These are phyloP conservation scores for Vitis hybrid DNA, from an alignment of 177 flowering plant genomes.

Conservation along the genomic window DNA sequence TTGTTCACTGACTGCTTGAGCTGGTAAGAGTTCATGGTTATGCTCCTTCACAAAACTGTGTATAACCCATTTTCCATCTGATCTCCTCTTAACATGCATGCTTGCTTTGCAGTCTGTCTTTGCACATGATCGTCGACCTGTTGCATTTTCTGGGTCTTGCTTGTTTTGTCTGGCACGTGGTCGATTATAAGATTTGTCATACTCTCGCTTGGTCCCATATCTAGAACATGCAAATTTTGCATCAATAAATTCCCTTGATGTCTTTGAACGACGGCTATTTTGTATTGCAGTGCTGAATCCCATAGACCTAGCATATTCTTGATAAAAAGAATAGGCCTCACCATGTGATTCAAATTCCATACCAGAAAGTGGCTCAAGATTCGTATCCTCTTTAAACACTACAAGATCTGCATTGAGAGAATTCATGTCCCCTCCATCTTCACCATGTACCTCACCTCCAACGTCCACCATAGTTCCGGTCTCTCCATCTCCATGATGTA, in stretches of 20 bases:
- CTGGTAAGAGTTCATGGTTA: conserved; percentile 64
- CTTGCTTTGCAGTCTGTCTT: conserved; percentile 71
- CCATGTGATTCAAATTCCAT: conserved; percentile 58
- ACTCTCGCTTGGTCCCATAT: conserved; percentile 57
- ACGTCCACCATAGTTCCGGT: conserved; percentile 19
- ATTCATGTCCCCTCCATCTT: conserved; percentile 28
- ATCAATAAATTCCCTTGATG: conserved; percentile 56
- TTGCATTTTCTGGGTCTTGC: conserved; percentile 40
- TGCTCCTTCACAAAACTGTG: conserved; percentile 60
- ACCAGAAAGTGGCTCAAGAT: conserved; percentile 44
- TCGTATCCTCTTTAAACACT: conserved; percentile 31
- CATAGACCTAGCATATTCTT: conserved; percentile 55
- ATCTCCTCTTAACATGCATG: conserved; percentile 62
- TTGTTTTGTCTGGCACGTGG: conserved; percentile 43
- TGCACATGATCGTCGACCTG: conserved; percentile 44
- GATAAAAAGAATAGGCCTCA: conserved; percentile 54
- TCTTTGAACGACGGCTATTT: conserved; percentile 58
- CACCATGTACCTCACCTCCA: conserved; percentile 14
- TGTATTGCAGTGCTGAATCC: conserved; percentile 57
- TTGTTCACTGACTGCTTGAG: conserved; percentile 56
- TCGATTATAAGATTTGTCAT: conserved; percentile 36
- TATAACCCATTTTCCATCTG: conserved; percentile 63
- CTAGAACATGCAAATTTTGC: conserved; percentile 64
- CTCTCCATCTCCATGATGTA: conserved; percentile 31
- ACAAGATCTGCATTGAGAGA: conserved; percentile 17